Base-by-base conservation (phyloP, 176 grass and related monocot genomes). In the Oropetium thomaeum region DNA sequence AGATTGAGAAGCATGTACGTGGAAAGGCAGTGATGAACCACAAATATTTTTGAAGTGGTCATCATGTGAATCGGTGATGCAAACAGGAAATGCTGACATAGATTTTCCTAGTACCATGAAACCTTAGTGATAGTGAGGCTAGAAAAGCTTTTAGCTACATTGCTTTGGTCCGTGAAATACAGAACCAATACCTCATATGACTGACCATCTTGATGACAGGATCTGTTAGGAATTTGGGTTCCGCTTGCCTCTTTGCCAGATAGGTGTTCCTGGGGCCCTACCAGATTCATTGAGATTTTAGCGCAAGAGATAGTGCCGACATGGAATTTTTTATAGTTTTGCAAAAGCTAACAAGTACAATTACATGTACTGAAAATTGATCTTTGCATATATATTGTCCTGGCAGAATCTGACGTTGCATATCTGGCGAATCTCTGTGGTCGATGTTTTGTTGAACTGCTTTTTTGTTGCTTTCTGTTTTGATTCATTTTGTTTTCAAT, bases 1-100 rank as follows among this genome's bases (percentile, higher is more conserved):
- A 79, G 82, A 59, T 54, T 72, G 35, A n/a, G 47, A 78, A 79
- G 35, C 54, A 53, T 52, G 3, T 48, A 53, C 32, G 9, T 60
- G 53, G 42, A 20, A 65, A 64, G 27, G 16, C 54, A 23, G 54
- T 43, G 4, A 35, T 47, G 12, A 57, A 23, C 14, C 44, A 17
- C 44, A 47, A 13, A 45, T 62, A 45, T 84, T 30, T 38, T 67
- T 58, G 48, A 58, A 29, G 11, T 59, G 40, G 20, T 75, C 29
- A 27, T 42, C 37, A 65, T 53, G 63, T 8, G 59, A 52, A 69
- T 19, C 10, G 16, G 10, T 44, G 8, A 28, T 4, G 30, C 30
- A 83, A 47, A 69, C 48, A 47, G 38, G 30, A 75, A 69, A 26
- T 48, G n/a, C 7, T 12, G 58, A 42, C 42, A 32, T 52, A 63